phyloP scores from a whole-genome alignment of 2,329 filamentous ascomycete genomes.

The Westerdykella sp. region DNA sequence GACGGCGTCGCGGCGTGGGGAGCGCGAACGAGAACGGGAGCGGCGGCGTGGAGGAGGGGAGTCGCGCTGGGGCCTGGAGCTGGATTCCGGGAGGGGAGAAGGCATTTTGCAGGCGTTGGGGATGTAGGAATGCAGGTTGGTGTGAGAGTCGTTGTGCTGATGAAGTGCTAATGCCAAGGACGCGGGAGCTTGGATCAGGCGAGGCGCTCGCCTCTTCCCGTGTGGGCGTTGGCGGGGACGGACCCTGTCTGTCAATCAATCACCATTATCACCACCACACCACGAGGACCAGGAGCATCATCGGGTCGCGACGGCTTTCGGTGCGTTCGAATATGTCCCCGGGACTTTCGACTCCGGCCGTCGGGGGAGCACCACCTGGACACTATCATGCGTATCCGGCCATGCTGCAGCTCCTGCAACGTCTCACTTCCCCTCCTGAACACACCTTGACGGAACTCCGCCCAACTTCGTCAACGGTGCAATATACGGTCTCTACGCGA shows the following conservation, averaged over 20 bases:
- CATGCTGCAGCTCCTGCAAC: constrained; percentile 14
- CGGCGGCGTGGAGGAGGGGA: not conserved
- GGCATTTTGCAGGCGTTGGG: constrained; percentile 5
- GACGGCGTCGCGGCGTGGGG: constrained; percentile 7
- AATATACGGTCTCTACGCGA: constrained; percentile 84
- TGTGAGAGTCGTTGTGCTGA: not conserved
- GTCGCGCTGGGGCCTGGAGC: not conserved
- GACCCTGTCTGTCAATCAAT: too few relatives aligned
- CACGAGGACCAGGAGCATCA: too few relatives aligned
- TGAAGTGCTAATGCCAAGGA: too few relatives aligned
- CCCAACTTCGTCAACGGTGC: constrained; percentile 76
- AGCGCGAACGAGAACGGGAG: constrained; percentile 13
- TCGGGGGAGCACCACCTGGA: too few relatives aligned
- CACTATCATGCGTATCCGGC: too few relatives aligned
- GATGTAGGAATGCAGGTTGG: not conserved
- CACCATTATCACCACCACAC: too few relatives aligned
- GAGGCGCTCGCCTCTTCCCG: constrained; percentile 13
- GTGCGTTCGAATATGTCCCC: too few relatives aligned
- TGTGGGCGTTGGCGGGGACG: too few relatives aligned
- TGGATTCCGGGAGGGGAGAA: constrained; percentile 3
- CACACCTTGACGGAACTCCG: constrained; percentile 21
- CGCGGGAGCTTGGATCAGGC: constrained; percentile 9
- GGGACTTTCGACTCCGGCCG: too few relatives aligned
- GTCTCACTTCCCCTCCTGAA: constrained; percentile 21
- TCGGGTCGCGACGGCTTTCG: too few relatives aligned